Percentiles rank a stretch among this genome's conserved stretches.
Conservation (phyloP, 2,329 filamentous ascomycete genomes). For the Paramyrothecium roridum region DNA sequence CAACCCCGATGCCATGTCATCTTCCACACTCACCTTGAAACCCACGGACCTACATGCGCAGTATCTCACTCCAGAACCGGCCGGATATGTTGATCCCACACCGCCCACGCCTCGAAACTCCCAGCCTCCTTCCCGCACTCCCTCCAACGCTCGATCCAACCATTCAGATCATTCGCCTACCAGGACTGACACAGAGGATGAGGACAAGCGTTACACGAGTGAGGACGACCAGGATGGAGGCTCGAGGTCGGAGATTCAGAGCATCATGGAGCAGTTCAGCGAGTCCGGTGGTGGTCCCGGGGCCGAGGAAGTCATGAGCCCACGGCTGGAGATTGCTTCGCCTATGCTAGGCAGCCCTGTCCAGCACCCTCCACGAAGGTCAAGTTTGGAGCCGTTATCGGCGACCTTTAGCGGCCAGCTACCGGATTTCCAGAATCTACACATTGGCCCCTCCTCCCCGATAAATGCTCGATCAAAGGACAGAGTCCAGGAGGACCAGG, state of each 20-base stretch:
- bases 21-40: constrained; percentile 47
- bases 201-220: constrained; percentile 54
- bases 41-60: constrained; percentile 39
- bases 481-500: constrained; percentile 39
- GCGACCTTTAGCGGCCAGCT: constrained; percentile 46
- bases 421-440: constrained; percentile 42
- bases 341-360: constrained; percentile 66
- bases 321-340: constrained; percentile 76
- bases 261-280: constrained; percentile 95
- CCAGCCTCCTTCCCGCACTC: constrained; percentile 55
- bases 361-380: constrained; percentile 77
- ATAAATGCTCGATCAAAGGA: constrained; percentile 33
- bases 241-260: constrained; percentile 85
- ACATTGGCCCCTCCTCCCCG: constrained; percentile 36
- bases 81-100: constrained; percentile 54
- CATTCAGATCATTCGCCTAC: constrained; percentile 46
- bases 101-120: constrained; percentile 54
- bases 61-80: constrained; percentile 45
- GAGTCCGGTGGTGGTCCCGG: constrained; percentile 68
- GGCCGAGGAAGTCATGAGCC: constrained; percentile 88
- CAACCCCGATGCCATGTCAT: constrained; percentile 31
- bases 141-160: constrained; percentile 51
- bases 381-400: constrained; percentile 75
- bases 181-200: constrained; percentile 50
- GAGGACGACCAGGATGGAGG: constrained; percentile 66